Percentiles rank a stretch among this genome's conserved stretches.
Conservation (phyloP, 1,139 yeast genomes). For the Scheffersomyces parashehatae region DNA sequence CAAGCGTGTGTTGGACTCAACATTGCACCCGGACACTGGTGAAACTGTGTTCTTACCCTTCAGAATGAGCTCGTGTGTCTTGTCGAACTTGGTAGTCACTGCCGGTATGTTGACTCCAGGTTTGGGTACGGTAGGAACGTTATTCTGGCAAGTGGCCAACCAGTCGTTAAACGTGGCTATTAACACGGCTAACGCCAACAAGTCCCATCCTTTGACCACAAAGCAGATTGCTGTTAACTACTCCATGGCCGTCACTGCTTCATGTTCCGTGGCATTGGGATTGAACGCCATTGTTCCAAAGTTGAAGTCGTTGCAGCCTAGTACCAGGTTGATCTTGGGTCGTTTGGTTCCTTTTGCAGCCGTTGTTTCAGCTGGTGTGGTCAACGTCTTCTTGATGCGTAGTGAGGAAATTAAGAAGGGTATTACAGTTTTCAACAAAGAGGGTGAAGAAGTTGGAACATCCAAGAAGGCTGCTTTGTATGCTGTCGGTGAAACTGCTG, state of each 20-base stretch:
- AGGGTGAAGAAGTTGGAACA: slow-evolving; percentile 71
- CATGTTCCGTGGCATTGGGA: slow-evolving; percentile 94
- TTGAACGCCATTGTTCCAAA: slow-evolving; percentile 85
- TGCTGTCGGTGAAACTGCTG: slow-evolving; percentile 97
- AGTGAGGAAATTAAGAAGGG: slow-evolving; percentile 92
- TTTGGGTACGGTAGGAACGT: slow-evolving; percentile 82
- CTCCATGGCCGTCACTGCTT: slow-evolving; percentile 86
- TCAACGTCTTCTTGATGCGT: slow-evolving; percentile 93
- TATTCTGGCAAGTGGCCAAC: slow-evolving; percentile 97
- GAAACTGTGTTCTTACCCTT: slow-evolving; percentile 89
- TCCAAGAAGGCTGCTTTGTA: slow-evolving; percentile 84
- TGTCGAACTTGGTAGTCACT: slow-evolving; percentile 90
- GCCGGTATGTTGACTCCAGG: slow-evolving; percentile 98
- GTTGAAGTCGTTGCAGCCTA: slow-evolving; percentile 64
- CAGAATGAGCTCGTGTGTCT: slow-evolving; percentile 94
- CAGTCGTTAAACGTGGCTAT: slow-evolving; percentile 96
- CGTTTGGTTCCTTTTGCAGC: slow-evolving; percentile 97
- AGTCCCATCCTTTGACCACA: slow-evolving; percentile 85
- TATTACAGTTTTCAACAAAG: slow-evolving; percentile 63
- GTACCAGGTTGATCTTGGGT: slow-evolving; percentile 68
- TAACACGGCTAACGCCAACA: slow-evolving; percentile 93
- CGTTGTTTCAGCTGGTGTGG: slow-evolving; percentile 93
- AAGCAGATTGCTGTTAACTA: slow-evolving; percentile 76
- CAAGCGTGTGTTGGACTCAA: slow-evolving; percentile 80
- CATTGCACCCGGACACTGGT: slow-evolving; percentile 94